Conservation (phyloP, 1,284 basidiomycete species). For the Peniophora sp. region DNA sequence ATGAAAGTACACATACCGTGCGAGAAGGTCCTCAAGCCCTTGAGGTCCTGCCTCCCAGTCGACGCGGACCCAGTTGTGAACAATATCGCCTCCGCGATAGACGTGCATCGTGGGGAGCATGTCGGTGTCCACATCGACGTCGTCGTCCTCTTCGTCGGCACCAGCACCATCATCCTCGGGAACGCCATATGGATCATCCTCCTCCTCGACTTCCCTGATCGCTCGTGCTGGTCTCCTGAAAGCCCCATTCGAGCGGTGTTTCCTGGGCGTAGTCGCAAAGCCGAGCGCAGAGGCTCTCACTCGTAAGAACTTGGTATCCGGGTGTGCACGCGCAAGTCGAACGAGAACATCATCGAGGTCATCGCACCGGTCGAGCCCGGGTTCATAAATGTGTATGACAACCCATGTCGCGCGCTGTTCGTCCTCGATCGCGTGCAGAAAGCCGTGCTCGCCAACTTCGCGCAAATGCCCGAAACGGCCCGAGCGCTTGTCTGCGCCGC, state of each 20-base stretch:
- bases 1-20: constrained; percentile 36
- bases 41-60: constrained; percentile 72
- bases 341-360: constrained; percentile 61
- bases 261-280: constrained; percentile 43
- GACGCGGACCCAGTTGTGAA: constrained; percentile 77
- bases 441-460: constrained; percentile 72
- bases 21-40: constrained; percentile 61
- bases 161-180: constrained; percentile 26
- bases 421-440: constrained; percentile 67
- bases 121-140: constrained; percentile 64
- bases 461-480: constrained; percentile 69
- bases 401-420: constrained; percentile 69
- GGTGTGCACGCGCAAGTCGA: constrained; percentile 59
- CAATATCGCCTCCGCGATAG: constrained; percentile 75
- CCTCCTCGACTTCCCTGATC: constrained; percentile 24
- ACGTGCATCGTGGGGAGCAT: constrained; percentile 79
- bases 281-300: constrained; percentile 69
- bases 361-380: constrained; percentile 72
- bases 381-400: constrained; percentile 76
- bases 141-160: constrained; percentile 31
- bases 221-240: not conserved
- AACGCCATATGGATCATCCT: constrained; percentile 39
- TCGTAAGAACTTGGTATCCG: constrained; percentile 73
- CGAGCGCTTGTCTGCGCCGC: constrained; percentile 21
- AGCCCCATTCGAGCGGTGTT: too few relatives aligned